These are phyloP conservation scores for Smittium mucronatum DNA, from an alignment of 371 early-diverging fungal species.

Conservation along the genomic window DNA sequence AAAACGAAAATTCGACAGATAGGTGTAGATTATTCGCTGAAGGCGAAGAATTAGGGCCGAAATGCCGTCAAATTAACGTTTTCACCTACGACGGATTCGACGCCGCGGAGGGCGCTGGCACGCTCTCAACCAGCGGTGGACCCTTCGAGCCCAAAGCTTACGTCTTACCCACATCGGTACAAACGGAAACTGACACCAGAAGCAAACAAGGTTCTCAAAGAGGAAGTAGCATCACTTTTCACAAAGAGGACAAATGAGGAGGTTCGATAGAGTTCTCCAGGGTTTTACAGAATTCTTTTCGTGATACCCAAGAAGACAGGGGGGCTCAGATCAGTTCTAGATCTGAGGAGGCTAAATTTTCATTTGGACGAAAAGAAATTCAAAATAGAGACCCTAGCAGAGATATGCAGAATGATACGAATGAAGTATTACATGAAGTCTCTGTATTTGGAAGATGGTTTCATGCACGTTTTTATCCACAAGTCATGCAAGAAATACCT, in stretches of 20 bases:
- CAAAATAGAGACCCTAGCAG: neutral
- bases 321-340: neutral
- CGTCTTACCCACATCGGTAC: neutral
- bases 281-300: neutral
- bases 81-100: too few relatives aligned
- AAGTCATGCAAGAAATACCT: neutral
- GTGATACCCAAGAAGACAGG: neutral
- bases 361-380: neutral
- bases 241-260: neutral
- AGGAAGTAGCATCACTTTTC: neutral
- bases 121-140: neutral
- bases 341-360: neutral
- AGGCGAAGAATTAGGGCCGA: neutral
- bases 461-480: neutral
- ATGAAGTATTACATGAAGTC: neutral
- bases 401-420: neutral
- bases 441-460: neutral
- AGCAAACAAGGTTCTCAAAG: neutral
- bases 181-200: neutral
- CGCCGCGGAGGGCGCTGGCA: too few relatives aligned
- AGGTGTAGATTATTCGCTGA: neutral
- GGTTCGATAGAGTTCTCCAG: neutral
- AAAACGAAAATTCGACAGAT: neutral
- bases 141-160: neutral
- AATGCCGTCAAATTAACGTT: too few relatives aligned